Evolutionary conservation across 139 green algal species (phyloP), one percentile per base, ranked within the genome.

Genomic region (Chlorella ohadii): DNA sequence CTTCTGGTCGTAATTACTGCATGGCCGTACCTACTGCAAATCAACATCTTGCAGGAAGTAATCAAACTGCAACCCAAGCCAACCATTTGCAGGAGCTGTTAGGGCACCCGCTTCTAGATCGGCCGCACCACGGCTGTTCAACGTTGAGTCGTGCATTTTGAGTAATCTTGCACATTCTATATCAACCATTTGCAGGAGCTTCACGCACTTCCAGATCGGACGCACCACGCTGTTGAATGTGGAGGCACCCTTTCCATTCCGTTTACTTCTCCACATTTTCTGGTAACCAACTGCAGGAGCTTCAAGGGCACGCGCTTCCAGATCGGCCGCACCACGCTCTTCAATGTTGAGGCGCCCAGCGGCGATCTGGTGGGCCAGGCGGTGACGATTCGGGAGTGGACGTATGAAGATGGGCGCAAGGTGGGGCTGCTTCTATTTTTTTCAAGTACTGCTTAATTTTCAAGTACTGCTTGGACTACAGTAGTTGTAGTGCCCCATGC

Each of bases 211-310:
- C 56, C 34, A 74, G 70, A 73, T 85, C 27, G 22, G n/a, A 4
- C 16, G 39, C 38, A 64, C 81, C 55, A 85, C 84, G 5, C 70
- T 88, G 4, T 88, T 88, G 71, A 82, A 82, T 25, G 28, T 88
- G 17, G 61, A 74, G 39, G n/a, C n/a, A n/a, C n/a, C n/a, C n/a
- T n/a, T n/a, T n/a, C n/a, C n/a, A n/a, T n/a, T n/a, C n/a, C n/a
- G n/a, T n/a, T n/a, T n/a, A n/a, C n/a, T n/a, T n/a, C n/a, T n/a
- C n/a, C n/a, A n/a, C n/a, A n/a, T n/a, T n/a, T n/a, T n/a, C n/a
- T n/a, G n/a, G n/a, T n/a, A n/a, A n/a, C n/a, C n/a, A 4, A 34
- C 28, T 59, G 51, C 51, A 59, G 51, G 51, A 23, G 11, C 51
- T 81, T 86, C 56, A 86, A 73, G 71, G 81, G 81, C 57, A 47